Base-by-base conservation (phyloP, 129 eudicot species). In the Logfia minima region DNA sequence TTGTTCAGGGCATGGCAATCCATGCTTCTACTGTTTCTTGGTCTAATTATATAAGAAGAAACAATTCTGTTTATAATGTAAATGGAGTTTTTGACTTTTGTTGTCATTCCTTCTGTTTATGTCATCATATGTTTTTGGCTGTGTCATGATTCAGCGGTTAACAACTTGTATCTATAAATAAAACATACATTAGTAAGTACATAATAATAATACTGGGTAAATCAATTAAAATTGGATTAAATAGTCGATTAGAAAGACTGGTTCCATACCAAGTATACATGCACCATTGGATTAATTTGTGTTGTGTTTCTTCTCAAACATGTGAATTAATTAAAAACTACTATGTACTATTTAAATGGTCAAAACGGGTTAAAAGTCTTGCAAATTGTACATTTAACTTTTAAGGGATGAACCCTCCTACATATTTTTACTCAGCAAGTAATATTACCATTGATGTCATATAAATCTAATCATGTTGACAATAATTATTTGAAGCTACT, bases 1-100 rank as follows among this genome's bases (percentile, higher is more conserved):
- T 81, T 68, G 74, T 68, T 75, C 71, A 41, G 80, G 80, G 60
- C 53, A 67, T 69, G 80, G 80, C 66, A 62, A 75, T 75, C 68
- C 13, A 29, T 26, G 26, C 53, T 70, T 45, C 62, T 78, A 29
- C 19, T 59, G 28, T 60, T 72, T 74, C 68, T 31, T 61, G 55
- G 52, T 63, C 58, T 14, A 19, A 62, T 35, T 74, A 80, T 74
- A 70, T 68, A 74, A 45, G 71, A 48, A 23, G 41, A 75, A 68
- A 59, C 69, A 45, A 39, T 32, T 68, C 69, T 75, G 65, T 53
- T 68, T 63, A 52, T 59, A 81, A 68, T 80, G 84, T 74, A 81
- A 65, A 69, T 74, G 41, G 34, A 23, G 8, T 56, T 71, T 43
- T 52, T 75, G 8, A 81, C 52, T 21, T 68, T 81, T 56, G 61